Evolutionary conservation across 176 grass and related monocot species (phyloP), one percentile per base, ranked within the genome.

Genomic region (Stipa capillata): DNA sequence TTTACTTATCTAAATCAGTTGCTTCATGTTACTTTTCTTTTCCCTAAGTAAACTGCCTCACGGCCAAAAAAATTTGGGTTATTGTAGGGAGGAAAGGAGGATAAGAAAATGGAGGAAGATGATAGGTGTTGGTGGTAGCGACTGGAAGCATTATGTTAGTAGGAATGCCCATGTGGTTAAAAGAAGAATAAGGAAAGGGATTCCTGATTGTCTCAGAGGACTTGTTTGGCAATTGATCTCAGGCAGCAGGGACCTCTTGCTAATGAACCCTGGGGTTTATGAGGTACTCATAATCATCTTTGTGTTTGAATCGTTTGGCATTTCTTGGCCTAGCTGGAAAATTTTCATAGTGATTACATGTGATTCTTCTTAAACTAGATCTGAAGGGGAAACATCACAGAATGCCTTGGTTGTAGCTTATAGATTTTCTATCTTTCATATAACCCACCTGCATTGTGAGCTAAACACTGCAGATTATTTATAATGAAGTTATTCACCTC

Each of bases 91-190:
- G 61, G 88, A 95, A 80, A 87, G 78, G 65, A 79, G 86, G 67
- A 95, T 99, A 87, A 92, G 83, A 65, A 99, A 99, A 68, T 99
- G 96, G 96, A 95, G 96, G 87, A 93, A 93, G 86, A 99, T 99
- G 92, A 93, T 99, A 80, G 96, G 96, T 33, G 84, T 92, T 78
- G 96, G 96, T 76, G 88, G 92, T 20, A 95, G 86, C 68, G 92
- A 99, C 64, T 99, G 92, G 92, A 93, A 86, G 63, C 92, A 99
- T 66, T 99, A 95, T 89, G 80, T 90, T 88, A 93, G 92, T 86
- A 91, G 77, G 69, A 94, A 90, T 45, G 81, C 96, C 21, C 92
- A 95, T 80, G 96, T 93, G 15, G 90, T 99, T 71, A 99, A 92
- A 84, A 88, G 96, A 68, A 78, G 88, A 82, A 89, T 99, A 86